Conservation (phyloP, 2,329 filamentous ascomycete species). For the Ilyonectria destructans region DNA sequence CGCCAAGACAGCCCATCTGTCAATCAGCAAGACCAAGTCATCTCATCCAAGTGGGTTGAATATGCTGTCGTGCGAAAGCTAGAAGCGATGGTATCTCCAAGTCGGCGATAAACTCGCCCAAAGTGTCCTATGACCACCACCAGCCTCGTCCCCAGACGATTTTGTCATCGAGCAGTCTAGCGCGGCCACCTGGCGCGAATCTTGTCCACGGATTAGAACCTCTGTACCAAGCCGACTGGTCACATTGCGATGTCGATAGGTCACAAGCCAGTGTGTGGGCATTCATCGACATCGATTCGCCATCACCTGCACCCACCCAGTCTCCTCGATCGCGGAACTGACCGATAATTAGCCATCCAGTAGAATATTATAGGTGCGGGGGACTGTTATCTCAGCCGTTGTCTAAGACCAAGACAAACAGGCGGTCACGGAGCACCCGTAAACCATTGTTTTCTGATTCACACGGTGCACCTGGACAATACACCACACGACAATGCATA, state of each 20-base stretch:
- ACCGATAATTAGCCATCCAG: not conserved
- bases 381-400: not conserved
- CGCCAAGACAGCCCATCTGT: constrained; percentile 6
- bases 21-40: constrained; percentile 10
- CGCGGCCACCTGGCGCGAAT: not conserved
- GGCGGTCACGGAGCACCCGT: not conserved
- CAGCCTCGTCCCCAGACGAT: not conserved
- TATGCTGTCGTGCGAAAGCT: not conserved
- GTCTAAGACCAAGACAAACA: not conserved
- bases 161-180: not conserved
- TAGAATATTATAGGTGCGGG: not conserved
- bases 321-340: not conserved
- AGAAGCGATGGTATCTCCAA: constrained; percentile 10
- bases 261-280: not conserved
- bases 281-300: not conserved
- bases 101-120: not conserved
- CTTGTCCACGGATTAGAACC: not conserved
- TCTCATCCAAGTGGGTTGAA: constrained; percentile 17
- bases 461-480: not conserved
- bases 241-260: not conserved
- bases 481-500: not conserved
- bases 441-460: not conserved
- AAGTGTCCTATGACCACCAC: not conserved
- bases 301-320: not conserved
- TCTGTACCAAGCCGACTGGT: not conserved